Percentiles rank a stretch among this genome's conserved stretches.
These are phyloP conservation scores for Trichoderma afroharzianum DNA, from an alignment of 2,329 filamentous ascomycete species.

Conservation along the genomic window DNA sequence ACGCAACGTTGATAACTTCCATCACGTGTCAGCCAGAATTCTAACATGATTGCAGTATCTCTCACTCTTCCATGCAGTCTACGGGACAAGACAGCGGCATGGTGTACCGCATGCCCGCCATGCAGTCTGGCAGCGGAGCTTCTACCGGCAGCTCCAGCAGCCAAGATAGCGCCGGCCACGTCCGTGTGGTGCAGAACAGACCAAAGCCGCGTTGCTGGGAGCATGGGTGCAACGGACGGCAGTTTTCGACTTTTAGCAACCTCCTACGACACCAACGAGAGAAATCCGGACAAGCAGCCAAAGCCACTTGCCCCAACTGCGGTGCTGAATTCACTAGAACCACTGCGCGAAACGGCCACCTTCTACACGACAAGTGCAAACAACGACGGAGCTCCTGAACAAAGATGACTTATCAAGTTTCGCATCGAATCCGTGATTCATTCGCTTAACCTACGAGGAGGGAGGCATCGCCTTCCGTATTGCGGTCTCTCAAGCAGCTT, in stretches of 20 bases:
- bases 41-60: conserved; percentile 29
- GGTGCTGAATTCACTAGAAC: conserved; percentile 92
- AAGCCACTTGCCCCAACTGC: conserved; percentile 86
- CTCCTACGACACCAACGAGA: conserved; percentile 88
- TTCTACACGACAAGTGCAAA: conserved; percentile 89
- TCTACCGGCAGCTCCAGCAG: conserved; percentile 20
- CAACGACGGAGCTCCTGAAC: conserved; percentile 39
- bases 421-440: conserved; percentile 18
- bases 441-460: conserved; percentile 15
- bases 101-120: conserved; percentile 42
- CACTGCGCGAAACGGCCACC: conserved; percentile 80
- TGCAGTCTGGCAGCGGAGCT: conserved; percentile 32
- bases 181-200: conserved; percentile 69
- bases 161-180: conserved; percentile 46
- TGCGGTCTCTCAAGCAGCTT: not conserved
- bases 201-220: conserved; percentile 98
- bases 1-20: not conserved
- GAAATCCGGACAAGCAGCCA: conserved; percentile 85
- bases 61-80: conserved; percentile 36
- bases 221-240: conserved; percentile 90
- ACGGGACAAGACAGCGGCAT: conserved; percentile 37
- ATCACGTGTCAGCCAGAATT: not conserved
- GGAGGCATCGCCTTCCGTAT: conserved; percentile 4
- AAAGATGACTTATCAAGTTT: conserved; percentile 8
- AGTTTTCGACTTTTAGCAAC: conserved; percentile 97